phyloP scores from a whole-genome alignment of 2,329 filamentous ascomycete species.

The Diaporthe aspalathi region DNA sequence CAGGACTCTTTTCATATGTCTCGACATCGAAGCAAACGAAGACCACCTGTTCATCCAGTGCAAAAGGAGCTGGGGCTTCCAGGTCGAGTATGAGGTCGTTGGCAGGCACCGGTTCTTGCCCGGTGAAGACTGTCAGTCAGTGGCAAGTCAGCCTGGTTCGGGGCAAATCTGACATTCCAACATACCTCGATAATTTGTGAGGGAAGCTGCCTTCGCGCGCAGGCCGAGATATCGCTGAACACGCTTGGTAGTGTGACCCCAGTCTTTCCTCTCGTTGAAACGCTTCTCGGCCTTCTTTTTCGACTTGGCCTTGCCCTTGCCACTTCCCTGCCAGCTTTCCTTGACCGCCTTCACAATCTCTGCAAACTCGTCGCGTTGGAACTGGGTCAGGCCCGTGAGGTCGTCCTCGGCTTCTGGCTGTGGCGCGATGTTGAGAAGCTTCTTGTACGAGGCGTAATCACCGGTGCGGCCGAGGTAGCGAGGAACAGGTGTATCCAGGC shows the following conservation, averaged over 20 bases:
- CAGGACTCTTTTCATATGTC: conserved; percentile 75
- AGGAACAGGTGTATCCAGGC: conserved; percentile 71
- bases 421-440: conserved; percentile 49
- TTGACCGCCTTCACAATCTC: conserved; percentile 55
- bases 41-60: conserved; percentile 67
- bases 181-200: conserved; percentile 27
- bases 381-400: conserved; percentile 46
- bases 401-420: conserved; percentile 52
- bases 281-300: conserved; percentile 62
- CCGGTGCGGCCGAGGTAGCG: conserved; percentile 72
- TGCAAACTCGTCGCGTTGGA: conserved; percentile 54
- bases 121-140: neutral
- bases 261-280: conserved; percentile 61
- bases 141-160: neutral
- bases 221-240: conserved; percentile 79
- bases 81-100: conserved; percentile 52
- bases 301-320: conserved; percentile 51
- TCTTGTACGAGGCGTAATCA: conserved; percentile 51
- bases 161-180: neutral
- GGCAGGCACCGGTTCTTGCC: conserved; percentile 35
- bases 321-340: conserved; percentile 38
- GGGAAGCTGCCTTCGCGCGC: conserved; percentile 49
- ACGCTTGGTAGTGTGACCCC: conserved; percentile 69
- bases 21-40: conserved; percentile 88
- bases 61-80: conserved; percentile 56